Percentiles rank a stretch among this genome's conserved stretches.
Conservation (phyloP, 441 rosid species). For the Euphorbia corollata region DNA sequence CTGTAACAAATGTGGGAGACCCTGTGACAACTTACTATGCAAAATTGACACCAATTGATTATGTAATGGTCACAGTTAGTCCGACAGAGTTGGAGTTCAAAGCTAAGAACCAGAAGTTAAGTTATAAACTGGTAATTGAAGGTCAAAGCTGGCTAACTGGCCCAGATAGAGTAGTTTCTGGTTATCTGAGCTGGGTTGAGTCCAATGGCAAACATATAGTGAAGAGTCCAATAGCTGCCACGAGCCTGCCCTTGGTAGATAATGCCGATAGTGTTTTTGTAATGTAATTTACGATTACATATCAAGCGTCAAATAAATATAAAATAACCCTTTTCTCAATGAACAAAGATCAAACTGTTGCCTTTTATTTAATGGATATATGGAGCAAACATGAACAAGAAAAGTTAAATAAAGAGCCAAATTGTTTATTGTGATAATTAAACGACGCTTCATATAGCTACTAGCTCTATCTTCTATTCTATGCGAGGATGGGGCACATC, state of each 20-base stretch:
- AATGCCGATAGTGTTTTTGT: no score
- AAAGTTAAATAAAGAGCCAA: no score
- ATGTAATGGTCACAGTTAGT: conserved; percentile 10
- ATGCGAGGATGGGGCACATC: no score
- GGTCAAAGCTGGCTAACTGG: conserved; percentile 2
- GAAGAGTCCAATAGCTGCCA: conserved; percentile 12
- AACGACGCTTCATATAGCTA: no score
- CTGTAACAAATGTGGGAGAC: conserved; percentile 11
- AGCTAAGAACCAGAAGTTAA: conserved; percentile 17
- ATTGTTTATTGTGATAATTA: no score
- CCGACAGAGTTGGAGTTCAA: conserved; percentile 15
- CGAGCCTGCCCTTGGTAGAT: neutral
- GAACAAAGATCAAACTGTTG: no score
- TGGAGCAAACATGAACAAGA: no score
- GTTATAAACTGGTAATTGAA: conserved; percentile 8
- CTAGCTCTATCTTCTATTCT: no score
- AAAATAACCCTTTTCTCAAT: no score
- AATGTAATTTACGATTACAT: no score
- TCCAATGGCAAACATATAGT: conserved; percentile 6
- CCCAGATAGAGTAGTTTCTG: neutral
- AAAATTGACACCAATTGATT: neutral
- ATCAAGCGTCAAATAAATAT: no score
- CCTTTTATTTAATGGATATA: no score
- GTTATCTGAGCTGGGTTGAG: conserved; percentile 19
- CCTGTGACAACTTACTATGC: conserved; percentile 11